A percentile compares a stretch with the other conserved stretches of the same genome.
These are phyloP conservation scores for Bremia lactucae DNA, from an alignment of 352 stramenopile genomes.

Conservation along the genomic window DNA sequence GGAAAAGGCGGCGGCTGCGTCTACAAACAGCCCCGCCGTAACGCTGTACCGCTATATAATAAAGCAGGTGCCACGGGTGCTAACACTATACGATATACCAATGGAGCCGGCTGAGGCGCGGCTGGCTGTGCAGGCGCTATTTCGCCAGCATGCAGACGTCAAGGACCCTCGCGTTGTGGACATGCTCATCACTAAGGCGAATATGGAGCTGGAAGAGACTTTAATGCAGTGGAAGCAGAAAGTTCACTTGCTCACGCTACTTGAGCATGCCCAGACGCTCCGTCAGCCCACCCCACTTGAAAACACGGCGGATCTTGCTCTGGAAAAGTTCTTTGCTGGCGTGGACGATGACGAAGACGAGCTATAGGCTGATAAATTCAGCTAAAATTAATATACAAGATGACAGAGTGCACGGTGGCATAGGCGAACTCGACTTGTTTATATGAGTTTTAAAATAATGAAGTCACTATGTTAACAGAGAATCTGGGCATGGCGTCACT, in stretches of 20 bases:
- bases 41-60: constrained; percentile 85
- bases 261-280: constrained; percentile 55
- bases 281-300: constrained; percentile 27
- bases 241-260: constrained; percentile 85
- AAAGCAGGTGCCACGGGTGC: constrained; percentile 90
- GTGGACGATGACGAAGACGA: constrained; percentile 64
- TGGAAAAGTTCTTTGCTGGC: constrained; percentile 77
- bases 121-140: constrained; percentile 86
- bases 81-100: constrained; percentile 96
- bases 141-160: constrained; percentile 89
- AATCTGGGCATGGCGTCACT: too few relatives aligned
- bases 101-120: constrained; percentile 87
- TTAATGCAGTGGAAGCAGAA: constrained; percentile 98
- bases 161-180: constrained; percentile 91
- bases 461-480: too few relatives aligned
- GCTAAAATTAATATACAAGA: constrained; percentile 11
- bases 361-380: constrained; percentile 21
- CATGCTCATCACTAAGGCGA: constrained; percentile 95
- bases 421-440: background rate
- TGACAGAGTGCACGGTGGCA: constrained; percentile 1
- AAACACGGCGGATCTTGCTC: constrained; percentile 42
- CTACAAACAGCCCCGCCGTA: constrained; percentile 57
- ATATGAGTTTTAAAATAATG: background rate
- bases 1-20: constrained; percentile 45
- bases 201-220: constrained; percentile 97